Base-by-base conservation (phyloP, 2,329 filamentous ascomycete genomes). In the Raffaelea ambrosiae region DNA sequence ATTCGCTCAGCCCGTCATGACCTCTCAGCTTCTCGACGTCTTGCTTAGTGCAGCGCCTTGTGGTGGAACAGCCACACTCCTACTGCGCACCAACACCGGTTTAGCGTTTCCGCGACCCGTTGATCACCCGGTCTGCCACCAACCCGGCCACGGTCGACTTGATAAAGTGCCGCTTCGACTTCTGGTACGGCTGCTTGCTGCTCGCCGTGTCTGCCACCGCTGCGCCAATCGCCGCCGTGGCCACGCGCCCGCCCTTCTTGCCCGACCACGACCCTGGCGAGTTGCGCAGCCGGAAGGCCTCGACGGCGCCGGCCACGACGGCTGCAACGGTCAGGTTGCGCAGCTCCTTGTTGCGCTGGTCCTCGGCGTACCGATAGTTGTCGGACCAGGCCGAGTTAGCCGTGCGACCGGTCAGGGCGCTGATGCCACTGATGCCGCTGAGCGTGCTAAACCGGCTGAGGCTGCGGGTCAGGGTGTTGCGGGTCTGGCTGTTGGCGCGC, bases 51-150 rank as follows among this genome's bases (percentile, higher is more conserved):
- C n/a, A n/a, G n/a, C n/a, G n/a, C n/a, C n/a, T n/a, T n/a, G n/a
- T n/a, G n/a, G n/a, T n/a, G n/a, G n/a, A n/a, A n/a, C n/a, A n/a
- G n/a, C n/a, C n/a, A n/a, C n/a, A n/a, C n/a, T n/a, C n/a, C n/a
- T n/a, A n/a, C n/a, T n/a, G n/a, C n/a, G n/a, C n/a, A n/a, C n/a
- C n/a, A n/a, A n/a, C n/a, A n/a, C n/a, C n/a, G n/a, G n/a, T n/a
- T n/a, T n/a, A n/a, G n/a, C n/a, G n/a, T n/a, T 43, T 49, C 47
- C 58, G 58, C 43, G 46, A 18, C 19, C 55, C 58, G 43, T 59
- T 56, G 7, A 58, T 18, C 35, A 57, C 13, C 10, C 55, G 50
- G 35, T 57, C 57, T 3, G 50, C 43, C 43, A 55, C 9, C 35
- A 59, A 46, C 3, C 57, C 58, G 2, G 52, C 56, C 22, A 58